A percentile compares a stretch with the other conserved stretches of the same genome.
phyloP scores from a whole-genome alignment of 345 rosid species.

The Cardamine chenopodiifolia region DNA sequence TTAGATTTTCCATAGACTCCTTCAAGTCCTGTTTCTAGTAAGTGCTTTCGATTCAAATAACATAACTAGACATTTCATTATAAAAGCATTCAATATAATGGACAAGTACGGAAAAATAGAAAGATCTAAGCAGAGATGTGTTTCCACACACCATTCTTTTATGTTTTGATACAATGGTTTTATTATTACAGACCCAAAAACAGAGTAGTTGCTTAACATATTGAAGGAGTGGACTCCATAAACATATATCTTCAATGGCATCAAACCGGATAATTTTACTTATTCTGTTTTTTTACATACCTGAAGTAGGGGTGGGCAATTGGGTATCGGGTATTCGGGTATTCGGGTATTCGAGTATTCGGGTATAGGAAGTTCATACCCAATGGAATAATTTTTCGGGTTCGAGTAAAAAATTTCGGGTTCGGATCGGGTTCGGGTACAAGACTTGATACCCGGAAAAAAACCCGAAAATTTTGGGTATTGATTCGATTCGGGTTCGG shows the following conservation, averaged over 20 bases:
- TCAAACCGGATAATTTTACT: not conserved
- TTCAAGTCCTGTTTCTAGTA: conserved; percentile 71
- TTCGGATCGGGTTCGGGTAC: too few species aligned
- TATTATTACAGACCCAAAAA: not conserved
- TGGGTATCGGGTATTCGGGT: too few species aligned
- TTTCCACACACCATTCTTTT: not conserved
- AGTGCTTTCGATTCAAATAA: conserved; percentile 66
- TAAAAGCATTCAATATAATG: too few species aligned
- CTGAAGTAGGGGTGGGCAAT: too few species aligned
- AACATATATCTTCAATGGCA: not conserved
- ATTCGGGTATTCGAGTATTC: too few species aligned
- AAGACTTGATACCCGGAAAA: too few species aligned
- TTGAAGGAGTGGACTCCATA: not conserved
- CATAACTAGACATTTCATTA: conserved; percentile 59
- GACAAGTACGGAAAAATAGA: not conserved
- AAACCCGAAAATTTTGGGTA: too few species aligned
- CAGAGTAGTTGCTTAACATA: not conserved
- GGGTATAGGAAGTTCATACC: too few species aligned
- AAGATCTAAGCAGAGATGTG: not conserved
- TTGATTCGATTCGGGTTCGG: too few species aligned
- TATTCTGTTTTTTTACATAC: not conserved
- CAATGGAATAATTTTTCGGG: too few species aligned
- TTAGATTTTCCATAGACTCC: conserved; percentile 70
- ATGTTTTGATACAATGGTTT: not conserved
- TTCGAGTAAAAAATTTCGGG: too few species aligned